phyloP scores from a whole-genome alignment of 257 asterid genomes.

The Przewalskia tangutica region DNA sequence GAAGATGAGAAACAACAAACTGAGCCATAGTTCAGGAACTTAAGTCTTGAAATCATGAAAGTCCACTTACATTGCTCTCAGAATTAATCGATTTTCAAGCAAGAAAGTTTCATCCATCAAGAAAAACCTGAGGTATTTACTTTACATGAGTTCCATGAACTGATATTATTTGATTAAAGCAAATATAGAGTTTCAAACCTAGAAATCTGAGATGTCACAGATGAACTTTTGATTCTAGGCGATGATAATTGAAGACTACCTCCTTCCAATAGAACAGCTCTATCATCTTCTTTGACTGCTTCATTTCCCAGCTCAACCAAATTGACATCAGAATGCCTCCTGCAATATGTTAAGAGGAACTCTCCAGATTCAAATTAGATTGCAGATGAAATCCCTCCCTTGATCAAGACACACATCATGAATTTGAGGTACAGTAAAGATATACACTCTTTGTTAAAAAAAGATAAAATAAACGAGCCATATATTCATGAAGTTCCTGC shows the following conservation, averaged over 20 bases:
- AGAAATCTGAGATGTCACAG: slow-evolving; percentile 43
- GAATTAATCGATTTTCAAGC: slow-evolving; percentile 64
- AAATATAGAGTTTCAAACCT: slow-evolving; percentile 36
- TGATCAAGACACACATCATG: background rate
- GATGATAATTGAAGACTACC: slow-evolving; percentile 60
- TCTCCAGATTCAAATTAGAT: background rate
- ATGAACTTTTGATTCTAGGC: slow-evolving; percentile 43
- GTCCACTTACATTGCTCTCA: slow-evolving; percentile 72
- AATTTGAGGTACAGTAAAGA: background rate
- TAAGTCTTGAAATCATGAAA: background rate
- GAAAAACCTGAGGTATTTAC: slow-evolving; percentile 47
- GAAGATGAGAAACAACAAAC: background rate
- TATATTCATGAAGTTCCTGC: background rate
- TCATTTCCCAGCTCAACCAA: slow-evolving; percentile 57
- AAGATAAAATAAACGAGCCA: background rate
- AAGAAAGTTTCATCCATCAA: slow-evolving; percentile 65
- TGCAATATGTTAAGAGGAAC: slow-evolving; percentile 6
- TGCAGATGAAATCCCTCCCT: background rate
- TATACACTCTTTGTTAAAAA: background rate
- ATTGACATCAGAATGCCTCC: slow-evolving; percentile 65
- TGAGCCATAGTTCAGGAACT: background rate
- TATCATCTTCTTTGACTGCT: slow-evolving; percentile 59
- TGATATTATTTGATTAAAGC: background rate
- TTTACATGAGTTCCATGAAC: background rate
- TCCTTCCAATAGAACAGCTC: slow-evolving; percentile 66